Evolutionary conservation across 768 basidiomycete species (phyloP), one percentile per base, ranked within the genome.

Genomic region (Mycena capillaripes): DNA sequence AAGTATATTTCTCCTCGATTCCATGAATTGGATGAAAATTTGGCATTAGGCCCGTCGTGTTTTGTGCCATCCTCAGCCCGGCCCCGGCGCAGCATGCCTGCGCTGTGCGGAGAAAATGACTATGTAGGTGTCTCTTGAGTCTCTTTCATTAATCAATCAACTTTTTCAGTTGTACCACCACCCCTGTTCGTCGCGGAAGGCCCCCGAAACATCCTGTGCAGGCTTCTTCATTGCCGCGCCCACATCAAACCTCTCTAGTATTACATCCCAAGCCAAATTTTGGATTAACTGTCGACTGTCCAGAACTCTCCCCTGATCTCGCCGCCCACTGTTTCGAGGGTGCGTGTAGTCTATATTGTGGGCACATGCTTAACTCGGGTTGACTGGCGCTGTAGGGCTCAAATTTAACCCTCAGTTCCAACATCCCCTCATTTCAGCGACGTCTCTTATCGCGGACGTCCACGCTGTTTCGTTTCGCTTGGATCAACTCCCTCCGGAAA

Each of bases 281-380:
- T 29, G 58, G 16, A 59, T 19, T 6, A 7, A 42, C 58, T 29
- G 14, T 25, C 4, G 36, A 56, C 29, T 50, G 60, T 32, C 71
- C 66, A 19, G 61, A 72, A 9, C 52, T 72, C 19, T 58, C 52
- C n/a, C 60, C 66, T 10, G 46, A 50, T 23, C 46, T 66, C 29
- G 48, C 65, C n/a, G 53, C 66, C 1, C 66, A 72, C 17, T 64
- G 38, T 14, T 72, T 72, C 56, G 66, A 72, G 16, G 62, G 71
- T 69, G 27, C n/a, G 71, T 48, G 21, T 30, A n/a, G 29, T 44
- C 25, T 10, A 16, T 38, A 38, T 19, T n/a, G n/a, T n/a, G n/a
- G n/a, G n/a, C n/a, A n/a, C n/a, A 38, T 19, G 23, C 12, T 19
- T 40, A 8, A 10, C 17, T 14, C 2, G 14, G 11, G 9, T 19